Conservation (phyloP, 805 yeast species). For the Saccharomycopsis lassenensis region DNA sequence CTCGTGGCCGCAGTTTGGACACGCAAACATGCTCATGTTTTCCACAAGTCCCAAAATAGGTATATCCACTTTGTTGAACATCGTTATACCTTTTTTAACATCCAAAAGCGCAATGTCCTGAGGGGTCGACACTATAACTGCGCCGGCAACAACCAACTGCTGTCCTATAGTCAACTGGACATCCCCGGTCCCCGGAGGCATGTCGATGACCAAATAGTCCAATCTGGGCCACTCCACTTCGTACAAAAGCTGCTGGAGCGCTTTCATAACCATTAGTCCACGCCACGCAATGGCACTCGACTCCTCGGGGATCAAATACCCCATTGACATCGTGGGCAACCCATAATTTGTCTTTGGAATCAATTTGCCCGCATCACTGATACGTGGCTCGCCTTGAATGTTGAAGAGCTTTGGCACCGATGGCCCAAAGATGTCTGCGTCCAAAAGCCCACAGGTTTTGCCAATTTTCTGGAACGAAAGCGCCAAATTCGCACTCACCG, state of each 20-base stretch:
- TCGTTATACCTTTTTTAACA: constrained; percentile 67
- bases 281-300: constrained; percentile 75
- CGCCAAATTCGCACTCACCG: constrained; percentile 60
- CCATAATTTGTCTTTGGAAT: constrained; percentile 68
- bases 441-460: constrained; percentile 55
- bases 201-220: constrained; percentile 63
- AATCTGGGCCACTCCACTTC: constrained; percentile 67
- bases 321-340: constrained; percentile 81
- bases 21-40: constrained; percentile 68
- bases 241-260: constrained; percentile 69
- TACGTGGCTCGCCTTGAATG: constrained; percentile 59
- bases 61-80: constrained; percentile 62
- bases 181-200: constrained; percentile 93
- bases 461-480: constrained; percentile 44
- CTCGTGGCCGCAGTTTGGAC: constrained; percentile 68
- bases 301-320: constrained; percentile 56
- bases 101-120: constrained; percentile 78
- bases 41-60: constrained; percentile 73
- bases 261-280: constrained; percentile 81
- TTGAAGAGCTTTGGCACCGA: constrained; percentile 64
- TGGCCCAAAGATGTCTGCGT: constrained; percentile 80
- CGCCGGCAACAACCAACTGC: constrained; percentile 64
- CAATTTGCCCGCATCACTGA: constrained; percentile 40
- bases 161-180: constrained; percentile 77
- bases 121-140: constrained; percentile 75